phyloP scores from a whole-genome alignment of 345 rosid genomes.

The Balakata baccata region DNA sequence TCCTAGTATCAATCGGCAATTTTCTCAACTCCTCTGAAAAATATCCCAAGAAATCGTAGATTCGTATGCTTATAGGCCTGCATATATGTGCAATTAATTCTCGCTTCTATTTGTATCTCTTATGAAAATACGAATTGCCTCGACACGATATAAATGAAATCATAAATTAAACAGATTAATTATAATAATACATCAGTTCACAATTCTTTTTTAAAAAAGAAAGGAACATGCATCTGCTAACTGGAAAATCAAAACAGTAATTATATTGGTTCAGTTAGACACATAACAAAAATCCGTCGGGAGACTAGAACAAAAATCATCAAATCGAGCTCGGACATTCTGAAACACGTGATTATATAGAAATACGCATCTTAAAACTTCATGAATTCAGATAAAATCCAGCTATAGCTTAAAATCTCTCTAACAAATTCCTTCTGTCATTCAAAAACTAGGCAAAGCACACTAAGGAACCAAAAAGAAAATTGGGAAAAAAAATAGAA shows the following conservation, averaged over 20 bases:
- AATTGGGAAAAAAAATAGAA: too few relatives aligned
- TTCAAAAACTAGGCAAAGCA: too few relatives aligned
- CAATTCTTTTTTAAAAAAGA: not conserved
- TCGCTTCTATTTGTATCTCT: not conserved
- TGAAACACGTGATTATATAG: not conserved
- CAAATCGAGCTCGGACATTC: not conserved
- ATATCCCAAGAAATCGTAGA: not conserved
- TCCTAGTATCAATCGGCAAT: not conserved
- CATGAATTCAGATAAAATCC: not conserved
- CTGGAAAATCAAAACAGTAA: conserved; percentile 2
- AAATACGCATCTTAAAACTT: not conserved
- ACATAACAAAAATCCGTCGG: not conserved
- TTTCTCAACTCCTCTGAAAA: not conserved
- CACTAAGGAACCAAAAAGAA: too few relatives aligned
- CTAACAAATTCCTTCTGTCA: too few relatives aligned
- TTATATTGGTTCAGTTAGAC: not conserved
- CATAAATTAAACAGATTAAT: not conserved
- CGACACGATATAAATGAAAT: not conserved
- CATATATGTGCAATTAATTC: not conserved
- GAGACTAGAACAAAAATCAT: not conserved
- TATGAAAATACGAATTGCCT: not conserved
- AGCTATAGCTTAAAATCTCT: not conserved
- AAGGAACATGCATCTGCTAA: not conserved
- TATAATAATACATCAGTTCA: not conserved
- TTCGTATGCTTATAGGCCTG: not conserved